Base-by-base conservation (phyloP, 2,329 filamentous ascomycete species). In the Juglanconis oblonga region DNA sequence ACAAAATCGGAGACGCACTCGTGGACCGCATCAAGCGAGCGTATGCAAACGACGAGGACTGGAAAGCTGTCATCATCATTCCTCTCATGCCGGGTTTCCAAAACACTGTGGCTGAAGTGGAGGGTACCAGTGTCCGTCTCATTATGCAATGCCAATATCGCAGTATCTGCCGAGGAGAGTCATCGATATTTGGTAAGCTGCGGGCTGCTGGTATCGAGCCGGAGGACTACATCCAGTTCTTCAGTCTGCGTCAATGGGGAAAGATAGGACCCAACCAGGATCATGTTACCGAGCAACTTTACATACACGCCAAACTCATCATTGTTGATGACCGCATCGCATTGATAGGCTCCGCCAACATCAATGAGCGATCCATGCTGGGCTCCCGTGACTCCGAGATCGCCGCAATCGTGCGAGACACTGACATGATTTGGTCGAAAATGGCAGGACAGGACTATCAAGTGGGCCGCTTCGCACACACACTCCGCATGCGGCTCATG, bases 21-120 rank as follows among this genome's bases (percentile, higher is more conserved):
- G 94, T 98, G 8, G 90, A 97, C 68, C 90, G 95, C 52, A 95
- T 96, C 68, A 88, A 93, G 62, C 86, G 91, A 61, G 95, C 95
- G 0, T 84, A 92, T 66, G 84, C 88, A 66, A 91, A 96, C 40
- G 86, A 88, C 53, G 92, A 98, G 72, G 87, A 92, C 57, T 99
- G 95, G 95, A 88, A 91, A 64, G 92, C 90, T 44, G 88, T 92
- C 62, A 89, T 98, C 64, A 76, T 98, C 63, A 96, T 99, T 61
- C 95, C 95, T 1, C 81, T 99, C 36, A 96, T 99, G 87, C 95
- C 95, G n/a, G 95, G 95, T 2, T 99, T 98, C 76, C 93, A 98
- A 74, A 97, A 96, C 69, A 96, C 92, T 0, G 94, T 99, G 24
- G 92, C 97, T 67, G 88, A 92, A 65, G 91, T 95, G 68, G 94